Percentiles rank a stretch among this genome's conserved stretches.
phyloP scores from a whole-genome alignment of 208 protist genomes.

The Tritrichomonas foetus region DNA sequence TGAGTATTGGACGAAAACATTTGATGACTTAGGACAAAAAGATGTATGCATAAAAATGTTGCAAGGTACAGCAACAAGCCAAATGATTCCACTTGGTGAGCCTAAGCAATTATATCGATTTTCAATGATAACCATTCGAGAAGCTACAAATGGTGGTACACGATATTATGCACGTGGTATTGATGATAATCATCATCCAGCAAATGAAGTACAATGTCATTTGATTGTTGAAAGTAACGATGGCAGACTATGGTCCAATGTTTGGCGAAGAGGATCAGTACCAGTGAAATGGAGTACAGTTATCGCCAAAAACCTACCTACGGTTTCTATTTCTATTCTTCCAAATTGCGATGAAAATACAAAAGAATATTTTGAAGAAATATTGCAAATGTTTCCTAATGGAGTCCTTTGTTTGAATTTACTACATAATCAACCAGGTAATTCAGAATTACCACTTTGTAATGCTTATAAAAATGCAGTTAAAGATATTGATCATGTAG shows the following conservation, averaged over 20 bases:
- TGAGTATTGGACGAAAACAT: background rate
- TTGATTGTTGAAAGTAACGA: background rate
- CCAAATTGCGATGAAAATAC: background rate
- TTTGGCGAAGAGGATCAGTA: background rate
- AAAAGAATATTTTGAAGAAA: background rate
- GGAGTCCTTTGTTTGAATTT: background rate
- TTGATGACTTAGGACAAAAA: background rate
- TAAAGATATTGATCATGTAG: no score
- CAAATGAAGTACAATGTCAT: constrained; percentile 3
- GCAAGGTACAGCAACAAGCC: background rate
- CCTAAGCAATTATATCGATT: no score
- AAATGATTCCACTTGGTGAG: background rate
- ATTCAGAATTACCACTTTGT: background rate
- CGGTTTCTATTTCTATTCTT: background rate
- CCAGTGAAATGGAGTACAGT: background rate
- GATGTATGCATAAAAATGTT: background rate
- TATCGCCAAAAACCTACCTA: background rate
- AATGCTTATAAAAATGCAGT: background rate
- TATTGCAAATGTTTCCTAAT: background rate
- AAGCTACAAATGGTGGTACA: background rate
- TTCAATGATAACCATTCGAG: background rate
- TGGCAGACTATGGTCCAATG: background rate
- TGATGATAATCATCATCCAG: background rate
- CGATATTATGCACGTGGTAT: background rate
- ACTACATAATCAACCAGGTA: background rate